Base-by-base conservation (phyloP, 2,329 filamentous ascomycete genomes). In the Keithomyces neogunnii region DNA sequence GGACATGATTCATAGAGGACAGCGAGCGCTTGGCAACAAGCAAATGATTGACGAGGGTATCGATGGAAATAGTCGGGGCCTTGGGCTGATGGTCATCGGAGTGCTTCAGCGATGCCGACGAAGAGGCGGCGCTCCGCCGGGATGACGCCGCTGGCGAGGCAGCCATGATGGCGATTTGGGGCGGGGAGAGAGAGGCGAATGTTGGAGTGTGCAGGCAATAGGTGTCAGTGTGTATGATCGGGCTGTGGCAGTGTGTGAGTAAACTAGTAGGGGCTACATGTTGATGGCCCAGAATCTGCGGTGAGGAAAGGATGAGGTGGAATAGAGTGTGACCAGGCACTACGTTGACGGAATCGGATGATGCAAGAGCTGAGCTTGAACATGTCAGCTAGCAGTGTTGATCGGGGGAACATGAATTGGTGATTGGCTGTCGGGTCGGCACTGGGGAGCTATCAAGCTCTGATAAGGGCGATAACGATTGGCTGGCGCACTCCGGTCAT, bases 21-120 rank as follows among this genome's bases (percentile, higher is more conserved):
- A 97, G 78, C 1, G 91, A 91, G 44, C 89, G 83, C 66, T 96
- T 96, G 7, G 92, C 88, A 32, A 86, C 85, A 40, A 96, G 82
- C 36, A 96, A 85, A 69, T 95, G 84, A 49, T 83, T 80, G 51
- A 96, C 88, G 43, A 97, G 82, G 29, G 82, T 83, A 60, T 95
- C 89, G 62, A 95, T 80, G 35, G 68, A 60, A 48, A 69, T 63
- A 45, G 50, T 43, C 42, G 47, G 46, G 30, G 48, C 5, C 48
- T 55, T 51, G 42, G 49, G 47, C 30, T 47, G 52, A 50, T 61
- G 56, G 52, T 60, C 58, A 43, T 59, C 56, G 3, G 64, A 63
- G 13, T 59, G 64, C 46, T 63, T 61, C 32, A 67, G 63, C 7
- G 68, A 70, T 43, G 59, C 60, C 33, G 61, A 58, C 19, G 68